Conservation (phyloP, 1,139 yeast genomes). For the Chernovozyma aurita region DNA sequence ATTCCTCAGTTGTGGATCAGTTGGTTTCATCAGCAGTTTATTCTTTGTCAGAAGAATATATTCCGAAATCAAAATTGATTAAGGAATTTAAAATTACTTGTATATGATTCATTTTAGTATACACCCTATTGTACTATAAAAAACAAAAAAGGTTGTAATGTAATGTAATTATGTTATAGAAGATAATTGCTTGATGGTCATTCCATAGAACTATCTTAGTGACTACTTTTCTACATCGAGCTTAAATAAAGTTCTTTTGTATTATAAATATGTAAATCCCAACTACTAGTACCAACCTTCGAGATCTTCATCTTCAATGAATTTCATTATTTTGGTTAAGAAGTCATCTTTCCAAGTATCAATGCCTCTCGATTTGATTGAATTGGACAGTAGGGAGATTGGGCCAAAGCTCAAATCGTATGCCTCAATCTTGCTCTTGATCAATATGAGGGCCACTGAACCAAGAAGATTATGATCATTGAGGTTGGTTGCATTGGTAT, state of each 20-base stretch:
- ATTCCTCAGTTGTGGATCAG: constrained; percentile 81
- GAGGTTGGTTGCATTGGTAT: constrained; percentile 1
- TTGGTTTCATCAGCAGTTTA: constrained; percentile 77
- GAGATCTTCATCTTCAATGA: constrained; percentile 28
- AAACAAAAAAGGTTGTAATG: no score
- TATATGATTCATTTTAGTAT: no score
- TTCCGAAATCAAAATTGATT: constrained; percentile 80
- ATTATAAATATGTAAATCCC: no score
- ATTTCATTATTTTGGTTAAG: constrained; percentile 20
- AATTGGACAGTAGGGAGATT: constrained; percentile 4
- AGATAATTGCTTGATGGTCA: no score
- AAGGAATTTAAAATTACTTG: constrained; percentile 5
- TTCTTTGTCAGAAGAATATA: constrained; percentile 77
- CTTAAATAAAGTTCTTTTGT: no score
- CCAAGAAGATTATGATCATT: constrained; percentile 13
- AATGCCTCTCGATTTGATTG: constrained; percentile 9
- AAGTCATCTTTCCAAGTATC: constrained; percentile 29
- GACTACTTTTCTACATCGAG: no score
- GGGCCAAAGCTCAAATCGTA: constrained; percentile 27
- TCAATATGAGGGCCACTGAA: constrained; percentile 16
- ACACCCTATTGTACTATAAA: no score
- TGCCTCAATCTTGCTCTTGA: constrained; percentile 22
- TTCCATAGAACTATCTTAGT: no score
- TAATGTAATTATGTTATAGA: no score
- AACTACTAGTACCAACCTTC: constrained; percentile 39